These are phyloP conservation scores for Tricladium varicosporioides DNA, from an alignment of 2,329 filamentous ascomycete species.

Conservation along the genomic window DNA sequence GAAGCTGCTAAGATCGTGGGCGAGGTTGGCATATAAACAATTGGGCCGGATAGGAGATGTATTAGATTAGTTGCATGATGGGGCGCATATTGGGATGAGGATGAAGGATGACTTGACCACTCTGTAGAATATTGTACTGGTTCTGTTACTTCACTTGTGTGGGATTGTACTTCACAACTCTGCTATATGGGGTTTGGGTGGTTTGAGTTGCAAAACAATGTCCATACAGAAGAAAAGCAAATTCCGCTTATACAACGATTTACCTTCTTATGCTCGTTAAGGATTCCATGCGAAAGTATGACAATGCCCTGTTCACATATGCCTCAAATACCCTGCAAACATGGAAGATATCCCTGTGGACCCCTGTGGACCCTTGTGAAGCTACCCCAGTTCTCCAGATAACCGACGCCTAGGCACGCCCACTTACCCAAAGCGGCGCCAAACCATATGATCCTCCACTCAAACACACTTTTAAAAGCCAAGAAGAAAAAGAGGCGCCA, in stretches of 20 bases:
- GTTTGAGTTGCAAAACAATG: neutral
- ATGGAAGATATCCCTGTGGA: too few relatives aligned
- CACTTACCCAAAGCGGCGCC: too few relatives aligned
- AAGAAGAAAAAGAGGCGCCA: too few relatives aligned
- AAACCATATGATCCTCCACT: too few relatives aligned
- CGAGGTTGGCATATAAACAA: slow-evolving; percentile 71
- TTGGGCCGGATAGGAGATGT: slow-evolving; percentile 1
- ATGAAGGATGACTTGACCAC: slow-evolving; percentile 11
- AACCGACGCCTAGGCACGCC: too few relatives aligned
- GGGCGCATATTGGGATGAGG: slow-evolving; percentile 16
- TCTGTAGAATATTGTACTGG: slow-evolving; percentile 31
- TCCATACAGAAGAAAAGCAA: neutral
- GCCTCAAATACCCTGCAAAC: too few relatives aligned
- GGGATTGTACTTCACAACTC: neutral
- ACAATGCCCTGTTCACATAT: too few relatives aligned
- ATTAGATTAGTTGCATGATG: slow-evolving; percentile 20
- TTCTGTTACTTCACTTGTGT: slow-evolving; percentile 8
- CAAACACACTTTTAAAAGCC: too few relatives aligned
- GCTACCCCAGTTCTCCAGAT: too few relatives aligned
- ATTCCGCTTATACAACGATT: neutral
- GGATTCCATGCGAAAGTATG: too few relatives aligned
- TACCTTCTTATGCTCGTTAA: too few relatives aligned
- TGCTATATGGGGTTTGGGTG: neutral
- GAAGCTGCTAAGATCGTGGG: slow-evolving; percentile 98
- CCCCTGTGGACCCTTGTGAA: too few relatives aligned